Conservation (phyloP, 768 basidiomycete species). For the Auriscalpium orientale region DNA sequence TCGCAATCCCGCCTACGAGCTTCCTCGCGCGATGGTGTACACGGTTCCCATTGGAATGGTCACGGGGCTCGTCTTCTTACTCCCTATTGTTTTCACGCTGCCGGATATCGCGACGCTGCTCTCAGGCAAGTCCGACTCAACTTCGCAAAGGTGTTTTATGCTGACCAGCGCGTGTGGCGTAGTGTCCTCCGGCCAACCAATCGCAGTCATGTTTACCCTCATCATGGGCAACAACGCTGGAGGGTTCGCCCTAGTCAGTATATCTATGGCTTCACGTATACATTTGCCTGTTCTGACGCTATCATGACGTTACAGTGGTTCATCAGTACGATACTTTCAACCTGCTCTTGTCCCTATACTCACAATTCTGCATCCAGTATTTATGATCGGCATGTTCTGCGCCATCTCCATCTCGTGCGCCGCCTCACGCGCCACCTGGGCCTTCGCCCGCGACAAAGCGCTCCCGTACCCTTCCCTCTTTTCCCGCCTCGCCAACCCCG, state of each 20-base stretch:
- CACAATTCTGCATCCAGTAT: slow-evolving; percentile 27
- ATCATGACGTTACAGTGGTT: not conserved
- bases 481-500: slow-evolving; percentile 33
- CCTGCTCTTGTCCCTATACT: not conserved
- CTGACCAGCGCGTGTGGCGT: too few species aligned
- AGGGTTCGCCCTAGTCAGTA: slow-evolving; percentile 51
- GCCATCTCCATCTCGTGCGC: slow-evolving; percentile 60
- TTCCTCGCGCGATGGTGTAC: slow-evolving; percentile 48
- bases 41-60: slow-evolving; percentile 47
- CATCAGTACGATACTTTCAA: not conserved
- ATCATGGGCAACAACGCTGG: slow-evolving; percentile 56
- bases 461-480: slow-evolving; percentile 48
- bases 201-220: slow-evolving; percentile 53
- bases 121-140: slow-evolving; percentile 28
- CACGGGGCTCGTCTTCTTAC: slow-evolving; percentile 45
- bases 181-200: slow-evolving; percentile 58
- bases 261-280: not conserved
- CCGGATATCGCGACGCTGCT: slow-evolving; percentile 49
- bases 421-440: slow-evolving; percentile 64
- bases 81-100: slow-evolving; percentile 59
- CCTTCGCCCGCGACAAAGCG: slow-evolving; percentile 60
- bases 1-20: slow-evolving; percentile 43
- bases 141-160: too few species aligned
- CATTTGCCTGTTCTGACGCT: not conserved
- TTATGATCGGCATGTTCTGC: slow-evolving; percentile 52